Percentiles rank a stretch among this genome's conserved stretches.
Conservation (phyloP, 1,284 basidiomycete genomes). For the Malassezia arunalokei region DNA sequence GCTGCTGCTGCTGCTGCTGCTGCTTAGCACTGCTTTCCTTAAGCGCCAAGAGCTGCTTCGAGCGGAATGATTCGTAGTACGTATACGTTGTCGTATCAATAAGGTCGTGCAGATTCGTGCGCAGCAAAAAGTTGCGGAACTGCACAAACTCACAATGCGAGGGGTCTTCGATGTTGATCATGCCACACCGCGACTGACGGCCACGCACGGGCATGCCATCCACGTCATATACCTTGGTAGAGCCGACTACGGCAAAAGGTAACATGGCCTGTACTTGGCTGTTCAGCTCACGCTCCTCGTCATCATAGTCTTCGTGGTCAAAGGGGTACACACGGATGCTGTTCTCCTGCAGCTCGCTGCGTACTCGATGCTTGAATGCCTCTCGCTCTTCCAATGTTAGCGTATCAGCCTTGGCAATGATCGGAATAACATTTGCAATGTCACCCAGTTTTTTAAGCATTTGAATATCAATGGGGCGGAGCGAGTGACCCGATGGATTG, state of each 20-base stretch:
- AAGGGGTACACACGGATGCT: slow-evolving; percentile 93
- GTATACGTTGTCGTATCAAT: slow-evolving; percentile 98
- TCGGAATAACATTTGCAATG: slow-evolving; percentile 95
- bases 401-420: slow-evolving; percentile 95
- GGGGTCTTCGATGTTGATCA: slow-evolving; percentile 86
- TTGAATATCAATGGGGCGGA: slow-evolving; percentile 68
- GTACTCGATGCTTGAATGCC: slow-evolving; percentile 56
- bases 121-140: slow-evolving; percentile 75
- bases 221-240: slow-evolving; percentile 82
- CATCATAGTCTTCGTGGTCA: slow-evolving; percentile 88
- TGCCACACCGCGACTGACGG: slow-evolving; percentile 93
- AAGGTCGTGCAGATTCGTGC: slow-evolving; percentile 92
- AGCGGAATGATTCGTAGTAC: slow-evolving; percentile 98
- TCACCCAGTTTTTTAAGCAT: slow-evolving; percentile 98
- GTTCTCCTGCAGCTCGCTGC: slow-evolving; percentile 81
- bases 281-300: slow-evolving; percentile 77
- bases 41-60: slow-evolving; percentile 83
- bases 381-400: slow-evolving; percentile 86
- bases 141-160: slow-evolving; percentile 96
- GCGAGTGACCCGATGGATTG: slow-evolving; percentile 51
- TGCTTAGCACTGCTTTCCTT: slow-evolving; percentile 56
- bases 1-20: slow-evolving; percentile 23
- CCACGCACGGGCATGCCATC: slow-evolving; percentile 90
- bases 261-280: slow-evolving; percentile 76
- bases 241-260: slow-evolving; percentile 92